These are phyloP conservation scores for Zygnema cylindricum DNA, from an alignment of 139 green algal species.

Conservation along the genomic window DNA sequence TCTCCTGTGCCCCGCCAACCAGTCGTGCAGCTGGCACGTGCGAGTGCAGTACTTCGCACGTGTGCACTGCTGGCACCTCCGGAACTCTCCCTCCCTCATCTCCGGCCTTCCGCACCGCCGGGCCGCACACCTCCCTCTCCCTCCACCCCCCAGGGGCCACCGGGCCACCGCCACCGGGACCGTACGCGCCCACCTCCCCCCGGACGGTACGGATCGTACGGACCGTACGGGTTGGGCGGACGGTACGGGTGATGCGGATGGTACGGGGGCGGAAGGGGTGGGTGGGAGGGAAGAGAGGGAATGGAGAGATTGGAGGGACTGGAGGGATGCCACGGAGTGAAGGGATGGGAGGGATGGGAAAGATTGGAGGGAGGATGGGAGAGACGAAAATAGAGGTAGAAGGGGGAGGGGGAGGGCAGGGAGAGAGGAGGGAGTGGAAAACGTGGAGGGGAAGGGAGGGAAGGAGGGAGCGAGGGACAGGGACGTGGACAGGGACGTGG, in stretches of 20 bases:
- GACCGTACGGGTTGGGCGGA: slow-evolving; percentile 27
- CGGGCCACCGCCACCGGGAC: slow-evolving; percentile 11
- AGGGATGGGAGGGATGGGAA: neutral
- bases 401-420: neutral
- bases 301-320: neutral
- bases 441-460: neutral
- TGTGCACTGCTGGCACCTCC: slow-evolving; percentile 44
- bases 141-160: slow-evolving; percentile 17
- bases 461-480: neutral
- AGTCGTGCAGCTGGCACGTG: slow-evolving; percentile 51
- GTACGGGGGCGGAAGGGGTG: neutral
- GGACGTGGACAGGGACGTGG: neutral
- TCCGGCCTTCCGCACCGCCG: slow-evolving; percentile 52
- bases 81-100: slow-evolving; percentile 52
- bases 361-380: neutral
- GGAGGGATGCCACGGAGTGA: neutral
- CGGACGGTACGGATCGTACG: slow-evolving; percentile 17
- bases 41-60: slow-evolving; percentile 51
- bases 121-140: slow-evolving; percentile 3
- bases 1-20: slow-evolving; percentile 35
- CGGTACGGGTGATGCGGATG: neutral
- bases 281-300: neutral
- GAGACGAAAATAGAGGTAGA: neutral
- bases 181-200: slow-evolving; percentile 15
- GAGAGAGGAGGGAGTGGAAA: neutral